A percentile compares a stretch with the other conserved stretches of the same genome.
Evolutionary conservation across 306 rosid species (phyloP).

Genomic region (Medicago lupulina): DNA sequence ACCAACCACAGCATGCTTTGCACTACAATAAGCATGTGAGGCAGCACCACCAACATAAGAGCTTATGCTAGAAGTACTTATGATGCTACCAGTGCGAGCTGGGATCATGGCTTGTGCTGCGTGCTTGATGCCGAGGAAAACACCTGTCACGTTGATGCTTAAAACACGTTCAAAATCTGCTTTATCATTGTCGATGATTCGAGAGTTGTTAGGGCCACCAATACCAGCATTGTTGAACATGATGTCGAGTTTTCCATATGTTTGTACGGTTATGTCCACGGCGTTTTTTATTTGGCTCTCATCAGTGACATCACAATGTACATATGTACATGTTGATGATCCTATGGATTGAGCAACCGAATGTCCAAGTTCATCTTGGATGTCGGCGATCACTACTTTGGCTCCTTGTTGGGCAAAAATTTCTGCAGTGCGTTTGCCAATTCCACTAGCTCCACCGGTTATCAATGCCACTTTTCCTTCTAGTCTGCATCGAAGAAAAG

Average conservation of each 20-base stretch:
- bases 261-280: constrained; percentile 43
- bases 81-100: constrained; percentile 55
- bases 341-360: constrained; percentile 50
- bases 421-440: constrained; percentile 70
- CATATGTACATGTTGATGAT: constrained; percentile 44
- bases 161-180: constrained; percentile 76
- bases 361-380: constrained; percentile 74
- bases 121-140: constrained; percentile 77
- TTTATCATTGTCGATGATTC: constrained; percentile 66
- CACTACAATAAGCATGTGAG: constrained; percentile 68
- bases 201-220: constrained; percentile 47
- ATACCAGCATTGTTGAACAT: constrained; percentile 90
- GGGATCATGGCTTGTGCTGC: constrained; percentile 76
- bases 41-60: constrained; percentile 71
- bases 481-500: constrained; percentile 48
- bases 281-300: constrained; percentile 68
- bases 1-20: constrained; percentile 80
- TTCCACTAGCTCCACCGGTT: constrained; percentile 92
- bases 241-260: constrained; percentile 71
- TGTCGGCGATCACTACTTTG: constrained; percentile 65
- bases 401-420: constrained; percentile 72
- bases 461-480: constrained; percentile 84
- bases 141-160: constrained; percentile 64
- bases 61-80: constrained; percentile 65
- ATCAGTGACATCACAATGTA: constrained; percentile 76